Evolutionary conservation across 108 stramenopile genomes (phyloP).

Genomic region (Skeletonema grethae): DNA sequence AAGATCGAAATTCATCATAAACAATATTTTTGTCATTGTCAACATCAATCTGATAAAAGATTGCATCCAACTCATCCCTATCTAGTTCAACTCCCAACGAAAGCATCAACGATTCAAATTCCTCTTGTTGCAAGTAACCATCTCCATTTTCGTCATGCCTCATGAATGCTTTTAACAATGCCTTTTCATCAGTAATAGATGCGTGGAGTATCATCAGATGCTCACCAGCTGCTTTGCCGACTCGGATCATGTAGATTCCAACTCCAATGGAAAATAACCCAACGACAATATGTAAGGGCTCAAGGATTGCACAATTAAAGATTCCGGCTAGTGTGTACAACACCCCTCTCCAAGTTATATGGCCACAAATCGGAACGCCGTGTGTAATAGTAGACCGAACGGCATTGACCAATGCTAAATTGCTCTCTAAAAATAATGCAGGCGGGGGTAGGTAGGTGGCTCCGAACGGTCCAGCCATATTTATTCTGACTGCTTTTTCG

Average conservation of each 20-base stretch:
- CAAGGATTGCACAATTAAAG: conserved; percentile 14
- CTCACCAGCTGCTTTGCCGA: conserved; percentile 14
- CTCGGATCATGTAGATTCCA: conserved; percentile 16
- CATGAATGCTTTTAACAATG: conserved; percentile 47
- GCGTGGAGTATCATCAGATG: conserved; percentile 25
- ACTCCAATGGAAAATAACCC: conserved; percentile 22
- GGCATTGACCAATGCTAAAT: conserved; percentile 5
- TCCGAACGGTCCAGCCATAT: no score
- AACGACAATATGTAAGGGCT: conserved; percentile 16
- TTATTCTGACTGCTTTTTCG: no score
- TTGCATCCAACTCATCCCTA: conserved; percentile 57
- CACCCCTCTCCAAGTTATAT: conserved; percentile 18
- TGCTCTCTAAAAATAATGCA: conserved; percentile 30
- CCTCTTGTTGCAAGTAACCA: conserved; percentile 49
- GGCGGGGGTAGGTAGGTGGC: no score
- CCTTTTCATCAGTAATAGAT: conserved; percentile 49
- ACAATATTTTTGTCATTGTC: conserved; percentile 60
- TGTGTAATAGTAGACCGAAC: background rate
- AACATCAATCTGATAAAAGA: conserved; percentile 50
- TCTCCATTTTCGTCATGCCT: conserved; percentile 45
- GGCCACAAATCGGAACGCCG: conserved; percentile 4
- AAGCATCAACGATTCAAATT: conserved; percentile 51
- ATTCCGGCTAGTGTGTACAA: conserved; percentile 24
- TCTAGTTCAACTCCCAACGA: conserved; percentile 52
- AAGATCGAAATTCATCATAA: conserved; percentile 59